Evolutionary conservation across 2,329 filamentous ascomycete genomes (phyloP), one percentile per base, ranked within the genome.

Genomic region (Epichloe sibirici): DNA sequence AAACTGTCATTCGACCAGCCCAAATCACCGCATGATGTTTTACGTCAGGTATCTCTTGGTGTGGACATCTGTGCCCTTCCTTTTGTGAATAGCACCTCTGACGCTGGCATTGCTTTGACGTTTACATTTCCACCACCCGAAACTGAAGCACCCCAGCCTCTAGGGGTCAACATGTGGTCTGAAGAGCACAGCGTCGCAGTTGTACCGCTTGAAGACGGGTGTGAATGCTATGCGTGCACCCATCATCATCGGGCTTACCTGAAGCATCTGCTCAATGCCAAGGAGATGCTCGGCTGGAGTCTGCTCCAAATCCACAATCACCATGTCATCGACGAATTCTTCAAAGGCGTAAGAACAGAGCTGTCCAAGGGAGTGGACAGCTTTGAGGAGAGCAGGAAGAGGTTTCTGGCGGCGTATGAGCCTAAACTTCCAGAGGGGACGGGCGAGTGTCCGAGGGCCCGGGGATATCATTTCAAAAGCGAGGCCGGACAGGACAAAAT

Each of bases 281-380:
- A 90, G 63, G 93, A 98, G 69, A 97, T 98, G 93, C 81, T 96
- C 4, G 91, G 86, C 25, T 98, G 93, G 93, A 87, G 85, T 0
- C 75, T 98, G 7, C 75, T 98, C 7, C 91, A 97, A 66, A 77
- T 95, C 3, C 93, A 98, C 70, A 98, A 98, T 65, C 83, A 94
- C 65, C 76, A 83, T 55, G 70, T 86, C 7, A 68, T 95, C 51
- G 76, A 79, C 45, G 62, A 70, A 0, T 95, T 97, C 71, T 95
- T 97, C 66, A 67, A 72, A 0, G 78, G 74, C 0, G 73, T 95
- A 6, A 81, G 91, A 21, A 64, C 68, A 2, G 82, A 81, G 52
- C 83, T 97, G 15, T 65, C 57, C 3, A 60, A 72, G 3, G 78
- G 85, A 23, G 62, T 70, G 0, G 68, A 71, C 1, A 71, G 66